Conservation (phyloP, 2,329 filamentous ascomycete species). For the Talaromyces sp. region DNA sequence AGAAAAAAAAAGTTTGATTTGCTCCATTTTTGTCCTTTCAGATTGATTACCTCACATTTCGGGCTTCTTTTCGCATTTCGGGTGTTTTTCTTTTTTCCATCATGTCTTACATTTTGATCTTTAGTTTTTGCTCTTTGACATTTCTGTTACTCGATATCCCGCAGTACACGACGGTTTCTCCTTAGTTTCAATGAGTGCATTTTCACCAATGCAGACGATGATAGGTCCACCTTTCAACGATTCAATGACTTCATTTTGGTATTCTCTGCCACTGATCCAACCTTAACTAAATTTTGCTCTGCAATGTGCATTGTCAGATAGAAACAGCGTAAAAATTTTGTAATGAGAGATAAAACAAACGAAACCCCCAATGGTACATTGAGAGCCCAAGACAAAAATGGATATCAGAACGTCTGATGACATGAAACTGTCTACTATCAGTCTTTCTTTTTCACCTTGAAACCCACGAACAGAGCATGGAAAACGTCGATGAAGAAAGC, state of each 20-base stretch:
- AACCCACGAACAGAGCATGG: background rate
- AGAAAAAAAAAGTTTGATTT: slow-evolving; percentile 3
- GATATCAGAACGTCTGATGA: too few species aligned
- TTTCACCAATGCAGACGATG: background rate
- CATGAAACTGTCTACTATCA: too few species aligned
- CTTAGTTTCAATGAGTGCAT: slow-evolving; percentile 9
- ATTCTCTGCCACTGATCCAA: background rate
- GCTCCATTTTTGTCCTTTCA: background rate
- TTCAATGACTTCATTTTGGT: background rate
- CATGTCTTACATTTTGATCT: background rate
- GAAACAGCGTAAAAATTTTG: too few species aligned
- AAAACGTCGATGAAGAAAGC: slow-evolving; percentile 1
- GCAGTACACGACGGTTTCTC: slow-evolving; percentile 29
- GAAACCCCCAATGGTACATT: background rate
- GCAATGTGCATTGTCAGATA: too few species aligned
- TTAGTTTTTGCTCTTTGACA: background rate
- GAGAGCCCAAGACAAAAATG: too few species aligned
- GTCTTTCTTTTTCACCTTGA: too few species aligned
- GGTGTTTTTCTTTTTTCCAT: background rate
- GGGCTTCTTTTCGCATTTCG: slow-evolving; percentile 1
- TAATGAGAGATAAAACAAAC: background rate
- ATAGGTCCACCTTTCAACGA: background rate
- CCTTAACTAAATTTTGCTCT: too few species aligned
- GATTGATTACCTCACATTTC: background rate
- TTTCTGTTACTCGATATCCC: slow-evolving; percentile 24